Evolutionary conservation across 352 stramenopile genomes (phyloP), one percentile per base, ranked within the genome.

Genomic region (Pythium myriotylum): DNA sequence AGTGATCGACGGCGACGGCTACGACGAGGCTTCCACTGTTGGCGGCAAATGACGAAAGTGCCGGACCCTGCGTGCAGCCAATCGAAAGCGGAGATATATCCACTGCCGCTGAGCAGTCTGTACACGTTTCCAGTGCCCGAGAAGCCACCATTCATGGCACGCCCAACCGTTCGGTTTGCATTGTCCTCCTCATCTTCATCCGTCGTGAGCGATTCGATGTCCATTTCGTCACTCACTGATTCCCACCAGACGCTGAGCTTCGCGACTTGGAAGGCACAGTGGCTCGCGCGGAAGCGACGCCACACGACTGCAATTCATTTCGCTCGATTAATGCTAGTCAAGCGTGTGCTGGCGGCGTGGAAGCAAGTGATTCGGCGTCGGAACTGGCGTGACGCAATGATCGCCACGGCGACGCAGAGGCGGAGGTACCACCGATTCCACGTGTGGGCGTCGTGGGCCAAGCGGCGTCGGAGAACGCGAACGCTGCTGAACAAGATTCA

Each of bases 181-280:
- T 19, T 52, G 13, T 47, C 50, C 4, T 35, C 5, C 10, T 43
- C 51, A 4, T 46, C 59, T 16, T 54, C 59, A 2, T 67, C 59
- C 1, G 24, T 50, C 13, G 1, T 4, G 6, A 58, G 47, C 29
- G 48, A 54, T 40, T 59, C 27, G 3, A 42, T 40, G 9, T 43
- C 23, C 2, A 43, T 45, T 13, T 19, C 20, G 58, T 29, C 42
- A 59, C 59, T 26, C 42, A 23, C 58, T 42, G 41, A 27, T 13
- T 54, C 64, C 37, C 27, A 22, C 50, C 57, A 45, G 43, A 39
- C 37, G 17, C 35, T 74, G 23, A 61, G 65, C 17, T 77, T 77
- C 41, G 42, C 63, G 16, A 60, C 48, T n/a, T 77, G 69, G 69
- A 77, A 77, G 16, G 46, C 58, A 0, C 39, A 64, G 39, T 74